A percentile compares a stretch with the other conserved stretches of the same genome.
These are phyloP conservation scores for Pyrenophora teres DNA, from an alignment of 2,329 filamentous ascomycete species.

Conservation along the genomic window DNA sequence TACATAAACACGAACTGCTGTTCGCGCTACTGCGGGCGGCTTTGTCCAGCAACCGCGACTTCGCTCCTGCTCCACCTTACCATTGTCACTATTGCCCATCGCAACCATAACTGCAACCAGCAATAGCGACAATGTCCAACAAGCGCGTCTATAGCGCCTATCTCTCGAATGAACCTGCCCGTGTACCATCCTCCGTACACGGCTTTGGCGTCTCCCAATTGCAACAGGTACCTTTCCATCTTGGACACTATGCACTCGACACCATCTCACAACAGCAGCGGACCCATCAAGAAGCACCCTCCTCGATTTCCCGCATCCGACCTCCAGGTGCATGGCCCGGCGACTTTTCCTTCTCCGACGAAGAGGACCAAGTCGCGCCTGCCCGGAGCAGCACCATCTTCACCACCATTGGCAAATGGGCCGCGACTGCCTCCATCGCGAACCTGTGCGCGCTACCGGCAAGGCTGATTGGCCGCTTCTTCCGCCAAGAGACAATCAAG, in stretches of 20 bases:
- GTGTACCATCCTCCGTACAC: constrained; percentile 11
- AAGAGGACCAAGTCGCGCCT: background rate
- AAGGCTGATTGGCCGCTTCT: constrained; percentile 16
- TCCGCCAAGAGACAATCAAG: constrained; percentile 24
- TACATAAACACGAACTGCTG: constrained; percentile 10
- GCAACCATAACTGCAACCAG: constrained; percentile 7
- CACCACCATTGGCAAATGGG: constrained; percentile 22
- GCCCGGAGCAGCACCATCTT: constrained; percentile 15
- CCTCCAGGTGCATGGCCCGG: constrained; percentile 28
- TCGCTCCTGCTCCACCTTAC: constrained; percentile 12
- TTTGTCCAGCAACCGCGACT: constrained; percentile 12
- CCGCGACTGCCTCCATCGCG: constrained; percentile 14
- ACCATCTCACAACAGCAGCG: constrained; percentile 19
- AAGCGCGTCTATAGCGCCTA: constrained; percentile 28
- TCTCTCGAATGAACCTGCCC: constrained; percentile 13
- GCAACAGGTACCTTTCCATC: constrained; percentile 23
- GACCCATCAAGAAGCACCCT: constrained; percentile 12
- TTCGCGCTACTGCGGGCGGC: constrained; percentile 10
- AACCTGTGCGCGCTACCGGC: constrained; percentile 19
- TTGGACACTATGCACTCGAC: constrained; percentile 8
- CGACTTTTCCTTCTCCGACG: background rate
- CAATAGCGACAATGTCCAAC: constrained; percentile 19
- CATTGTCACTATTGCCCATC: constrained; percentile 14
- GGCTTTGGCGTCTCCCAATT: constrained; percentile 22
- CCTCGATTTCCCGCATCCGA: background rate